Evolutionary conservation across 1,139 yeast species (phyloP).

Genomic region (Yamadazyma triangularis): DNA sequence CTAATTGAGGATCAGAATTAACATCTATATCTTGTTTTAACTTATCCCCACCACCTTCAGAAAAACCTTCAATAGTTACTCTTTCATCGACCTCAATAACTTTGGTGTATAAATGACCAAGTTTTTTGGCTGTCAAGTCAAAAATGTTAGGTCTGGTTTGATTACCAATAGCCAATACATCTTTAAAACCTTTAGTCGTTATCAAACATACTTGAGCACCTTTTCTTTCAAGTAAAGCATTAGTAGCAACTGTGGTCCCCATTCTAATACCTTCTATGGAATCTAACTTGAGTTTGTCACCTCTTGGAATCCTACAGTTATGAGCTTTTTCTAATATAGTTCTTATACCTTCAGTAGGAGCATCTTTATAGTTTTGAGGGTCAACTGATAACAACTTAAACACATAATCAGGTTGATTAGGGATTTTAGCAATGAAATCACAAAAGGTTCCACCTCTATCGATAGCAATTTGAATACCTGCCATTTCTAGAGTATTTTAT

Average conservation of each 20-base stretch:
- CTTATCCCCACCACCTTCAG: constrained; percentile 40
- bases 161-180: constrained; percentile 39
- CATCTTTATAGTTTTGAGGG: constrained; percentile 80
- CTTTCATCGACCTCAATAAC: constrained; percentile 42
- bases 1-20: constrained; percentile 20
- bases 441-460: constrained; percentile 89
- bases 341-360: constrained; percentile 88
- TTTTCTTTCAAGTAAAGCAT: constrained; percentile 43
- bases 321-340: constrained; percentile 62
- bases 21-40: constrained; percentile 12
- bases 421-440: constrained; percentile 61
- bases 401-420: constrained; percentile 32
- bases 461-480: constrained; percentile 18
- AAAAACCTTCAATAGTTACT: constrained; percentile 33
- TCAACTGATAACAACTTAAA: constrained; percentile 80
- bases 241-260: constrained; percentile 42
- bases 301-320: constrained; percentile 44
- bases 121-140: constrained; percentile 33
- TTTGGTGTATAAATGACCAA: constrained; percentile 29
- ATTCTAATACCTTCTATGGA: constrained; percentile 29
- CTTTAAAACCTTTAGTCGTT: constrained; percentile 51
- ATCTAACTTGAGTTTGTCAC: constrained; percentile 25
- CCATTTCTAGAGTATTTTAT: no score
- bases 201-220: constrained; percentile 49
- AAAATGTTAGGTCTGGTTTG: constrained; percentile 38